A percentile compares a stretch with the other conserved stretches of the same genome.
These are phyloP conservation scores for Rhynchospora pubera DNA, from an alignment of 176 grass and related monocot species.

Conservation along the genomic window DNA sequence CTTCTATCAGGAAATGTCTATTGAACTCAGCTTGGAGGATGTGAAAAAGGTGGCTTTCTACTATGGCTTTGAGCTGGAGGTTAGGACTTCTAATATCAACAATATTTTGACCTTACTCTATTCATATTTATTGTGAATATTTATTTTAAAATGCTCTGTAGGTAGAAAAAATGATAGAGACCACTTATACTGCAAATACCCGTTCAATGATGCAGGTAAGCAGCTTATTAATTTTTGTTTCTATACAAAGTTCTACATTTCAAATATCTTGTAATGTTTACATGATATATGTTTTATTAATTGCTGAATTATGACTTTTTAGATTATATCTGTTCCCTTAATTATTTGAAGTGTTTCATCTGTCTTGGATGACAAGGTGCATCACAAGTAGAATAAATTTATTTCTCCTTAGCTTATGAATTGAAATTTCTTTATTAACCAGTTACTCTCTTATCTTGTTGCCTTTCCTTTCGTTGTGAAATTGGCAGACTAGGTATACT, in stretches of 20 bases:
- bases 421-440: not conserved
- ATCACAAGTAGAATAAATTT: not conserved
- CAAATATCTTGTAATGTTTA: not conserved
- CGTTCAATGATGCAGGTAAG: constrained; percentile 94
- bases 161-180: constrained; percentile 88
- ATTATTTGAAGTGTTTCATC: not conserved
- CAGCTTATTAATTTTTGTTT: constrained; percentile 14
- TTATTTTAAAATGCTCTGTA: constrained; percentile 29
- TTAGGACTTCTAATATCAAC: constrained; percentile 27
- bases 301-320: not conserved
- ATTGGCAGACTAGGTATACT: constrained; percentile 64
- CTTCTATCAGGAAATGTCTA: constrained; percentile 84
- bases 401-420: constrained; percentile 1
- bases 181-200: constrained; percentile 78
- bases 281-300: not conserved
- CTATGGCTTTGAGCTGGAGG: constrained; percentile 93
- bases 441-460: not conserved
- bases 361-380: not conserved
- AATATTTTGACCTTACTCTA: not conserved
- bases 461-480: not conserved
- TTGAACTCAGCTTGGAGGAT: constrained; percentile 97
- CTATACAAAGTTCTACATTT: not conserved
- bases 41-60: constrained; percentile 78
- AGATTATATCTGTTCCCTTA: not conserved
- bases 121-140: constrained; percentile 11